Percentiles rank a stretch among this genome's conserved stretches.
phyloP scores from a whole-genome alignment of 441 rosid genomes.

The Macaranga tanarius region DNA sequence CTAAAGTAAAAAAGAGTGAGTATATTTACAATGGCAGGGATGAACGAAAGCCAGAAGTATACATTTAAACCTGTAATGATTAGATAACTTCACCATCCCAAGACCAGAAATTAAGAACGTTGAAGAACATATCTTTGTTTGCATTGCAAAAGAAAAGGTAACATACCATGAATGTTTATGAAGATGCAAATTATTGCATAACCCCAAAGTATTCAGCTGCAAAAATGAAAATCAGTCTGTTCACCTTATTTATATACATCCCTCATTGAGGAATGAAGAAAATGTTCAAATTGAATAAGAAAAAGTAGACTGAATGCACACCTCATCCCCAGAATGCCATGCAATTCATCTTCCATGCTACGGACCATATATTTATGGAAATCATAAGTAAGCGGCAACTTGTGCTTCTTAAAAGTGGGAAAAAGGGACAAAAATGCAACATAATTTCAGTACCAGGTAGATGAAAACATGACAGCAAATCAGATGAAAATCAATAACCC shows the following conservation, averaged over 20 bases:
- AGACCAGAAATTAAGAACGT: background rate
- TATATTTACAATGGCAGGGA: constrained; percentile 84
- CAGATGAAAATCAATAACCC: background rate
- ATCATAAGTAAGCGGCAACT: constrained; percentile 75
- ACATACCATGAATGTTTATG: constrained; percentile 82
- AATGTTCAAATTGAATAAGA: too few species aligned
- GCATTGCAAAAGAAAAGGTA: constrained; percentile 7
- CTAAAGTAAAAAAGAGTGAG: background rate
- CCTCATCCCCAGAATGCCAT: constrained; percentile 93
- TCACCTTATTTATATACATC: background rate
- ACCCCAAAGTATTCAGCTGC: constrained; percentile 95
- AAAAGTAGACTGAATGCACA: constrained; percentile 24
- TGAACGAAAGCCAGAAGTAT: constrained; percentile 95
- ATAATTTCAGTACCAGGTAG: constrained; percentile 10
- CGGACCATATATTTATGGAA: constrained; percentile 93
- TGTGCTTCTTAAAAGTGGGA: constrained; percentile 68
- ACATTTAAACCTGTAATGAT: constrained; percentile 68
- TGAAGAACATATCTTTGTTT: background rate
- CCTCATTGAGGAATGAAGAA: background rate
- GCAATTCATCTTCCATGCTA: constrained; percentile 96
- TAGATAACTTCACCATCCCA: constrained; percentile 10
- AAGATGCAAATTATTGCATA: constrained; percentile 90
- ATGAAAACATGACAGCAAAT: background rate
- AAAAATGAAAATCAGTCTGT: constrained; percentile 28
- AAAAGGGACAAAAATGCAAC: constrained; percentile 6